These are phyloP conservation scores for Ophiocordyceps camponoti-leonardi DNA, from an alignment of 2,329 filamentous ascomycete species.

Conservation along the genomic window DNA sequence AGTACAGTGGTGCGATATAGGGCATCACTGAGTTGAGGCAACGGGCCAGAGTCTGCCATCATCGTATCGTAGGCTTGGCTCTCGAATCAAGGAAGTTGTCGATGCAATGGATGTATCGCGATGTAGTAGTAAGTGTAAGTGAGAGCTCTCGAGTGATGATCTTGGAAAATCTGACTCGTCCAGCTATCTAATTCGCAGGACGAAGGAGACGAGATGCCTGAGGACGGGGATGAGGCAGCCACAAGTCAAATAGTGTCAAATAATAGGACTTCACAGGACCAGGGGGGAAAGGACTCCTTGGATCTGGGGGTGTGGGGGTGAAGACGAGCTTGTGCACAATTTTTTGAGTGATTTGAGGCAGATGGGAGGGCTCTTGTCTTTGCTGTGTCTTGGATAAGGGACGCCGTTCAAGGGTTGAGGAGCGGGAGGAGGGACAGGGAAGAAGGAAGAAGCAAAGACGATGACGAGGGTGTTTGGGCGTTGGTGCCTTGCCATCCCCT, in stretches of 20 bases:
- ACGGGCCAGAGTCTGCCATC: slow-evolving; percentile 2
- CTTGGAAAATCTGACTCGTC: background rate
- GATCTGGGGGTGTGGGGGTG: background rate
- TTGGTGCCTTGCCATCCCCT: background rate
- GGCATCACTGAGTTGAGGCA: slow-evolving; percentile 22
- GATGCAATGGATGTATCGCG: too few relatives aligned
- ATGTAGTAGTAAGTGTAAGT: too few relatives aligned
- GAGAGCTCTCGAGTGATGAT: too few relatives aligned
- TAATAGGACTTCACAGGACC: background rate
- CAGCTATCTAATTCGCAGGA: background rate
- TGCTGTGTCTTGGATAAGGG: background rate
- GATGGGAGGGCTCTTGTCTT: background rate
- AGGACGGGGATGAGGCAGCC: background rate
- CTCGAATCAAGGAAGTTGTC: background rate
- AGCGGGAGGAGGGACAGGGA: background rate
- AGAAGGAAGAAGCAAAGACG: background rate
- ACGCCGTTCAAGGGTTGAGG: background rate
- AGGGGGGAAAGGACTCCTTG: background rate
- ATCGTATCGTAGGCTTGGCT: background rate
- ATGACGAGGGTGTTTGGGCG: background rate
- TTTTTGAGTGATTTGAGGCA: background rate
- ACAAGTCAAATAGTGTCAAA: background rate
- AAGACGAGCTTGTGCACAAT: background rate
- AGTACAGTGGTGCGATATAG: slow-evolving; percentile 24
- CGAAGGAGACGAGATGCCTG: background rate